Conservation (phyloP, 1,284 basidiomycete species). For the Tremellales sp. region DNA sequence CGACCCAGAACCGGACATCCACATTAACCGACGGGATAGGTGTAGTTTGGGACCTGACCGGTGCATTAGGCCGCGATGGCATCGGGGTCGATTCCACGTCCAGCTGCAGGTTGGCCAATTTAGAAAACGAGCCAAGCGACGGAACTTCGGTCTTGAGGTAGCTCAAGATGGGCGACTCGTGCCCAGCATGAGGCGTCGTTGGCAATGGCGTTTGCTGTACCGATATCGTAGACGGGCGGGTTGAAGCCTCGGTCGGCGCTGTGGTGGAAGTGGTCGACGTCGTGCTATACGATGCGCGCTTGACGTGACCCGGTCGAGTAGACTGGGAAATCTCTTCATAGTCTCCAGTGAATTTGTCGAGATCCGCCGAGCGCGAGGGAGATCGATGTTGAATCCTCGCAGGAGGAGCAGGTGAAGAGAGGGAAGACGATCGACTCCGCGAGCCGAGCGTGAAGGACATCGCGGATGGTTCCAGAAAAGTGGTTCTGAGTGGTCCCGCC, state of each 20-base stretch:
- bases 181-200: background rate
- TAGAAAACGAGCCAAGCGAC: background rate
- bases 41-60: conserved; percentile 14
- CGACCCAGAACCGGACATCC: conserved; percentile 43
- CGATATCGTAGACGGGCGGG: background rate
- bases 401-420: conserved; percentile 32
- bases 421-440: conserved; percentile 31
- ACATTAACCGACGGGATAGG: conserved; percentile 13
- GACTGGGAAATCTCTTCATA: conserved; percentile 5
- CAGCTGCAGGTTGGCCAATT: conserved; percentile 7
- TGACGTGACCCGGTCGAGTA: no score
- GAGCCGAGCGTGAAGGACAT: conserved; percentile 5
- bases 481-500: conserved; percentile 4
- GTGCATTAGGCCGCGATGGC: conserved; percentile 10
- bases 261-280: conserved; percentile 4
- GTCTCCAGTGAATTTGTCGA: conserved; percentile 36
- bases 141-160: conserved; percentile 11
- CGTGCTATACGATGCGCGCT: no score
- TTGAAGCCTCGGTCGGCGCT: conserved; percentile 1
- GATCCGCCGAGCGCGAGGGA: conserved; percentile 43
- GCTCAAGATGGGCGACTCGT: conserved; percentile 11
- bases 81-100: conserved; percentile 5
- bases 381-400: conserved; percentile 30
- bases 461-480: conserved; percentile 10
- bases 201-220: background rate